Conservation (phyloP, 371 early-diverging fungal genomes). For the Chytridium lagenaria region DNA sequence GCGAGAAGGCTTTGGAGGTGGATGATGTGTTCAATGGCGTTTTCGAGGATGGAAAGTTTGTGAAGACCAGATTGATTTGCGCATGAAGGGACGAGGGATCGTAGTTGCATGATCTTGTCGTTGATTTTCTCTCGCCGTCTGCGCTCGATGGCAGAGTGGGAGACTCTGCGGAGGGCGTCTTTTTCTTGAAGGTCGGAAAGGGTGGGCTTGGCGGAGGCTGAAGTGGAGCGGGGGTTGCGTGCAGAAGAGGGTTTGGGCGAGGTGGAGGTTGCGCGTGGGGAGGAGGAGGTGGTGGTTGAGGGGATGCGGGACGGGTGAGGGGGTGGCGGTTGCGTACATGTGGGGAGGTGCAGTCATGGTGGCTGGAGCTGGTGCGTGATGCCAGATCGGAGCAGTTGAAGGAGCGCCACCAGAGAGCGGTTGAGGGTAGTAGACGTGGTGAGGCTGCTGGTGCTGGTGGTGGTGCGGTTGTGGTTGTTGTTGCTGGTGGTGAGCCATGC, state of each 20-base stretch:
- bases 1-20: slow-evolving; percentile 8
- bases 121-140: slow-evolving; percentile 79
- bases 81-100: slow-evolving; percentile 60
- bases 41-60: slow-evolving; percentile 74
- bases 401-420: not conserved
- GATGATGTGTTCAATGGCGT: slow-evolving; percentile 75
- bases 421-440: not conserved
- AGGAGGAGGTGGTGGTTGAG: not conserved
- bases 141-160: slow-evolving; percentile 80
- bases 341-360: not conserved
- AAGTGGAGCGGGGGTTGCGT: not conserved
- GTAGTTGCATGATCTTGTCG: slow-evolving; percentile 64
- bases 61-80: slow-evolving; percentile 56
- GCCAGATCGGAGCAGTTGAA: too few species aligned
- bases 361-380: not conserved
- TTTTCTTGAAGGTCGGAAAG: slow-evolving; percentile 5
- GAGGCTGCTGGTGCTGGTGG: not conserved
- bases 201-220: not conserved
- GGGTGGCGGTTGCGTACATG: not conserved
- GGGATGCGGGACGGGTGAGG: not conserved
- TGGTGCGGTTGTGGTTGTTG: not conserved
- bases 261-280: not conserved
- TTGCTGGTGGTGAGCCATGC: not conserved
- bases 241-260: not conserved
- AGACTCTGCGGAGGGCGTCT: slow-evolving; percentile 60